A percentile compares a stretch with the other conserved stretches of the same genome.
phyloP scores from a whole-genome alignment of 1,139 yeast species.

The Candida tunisiensis region DNA sequence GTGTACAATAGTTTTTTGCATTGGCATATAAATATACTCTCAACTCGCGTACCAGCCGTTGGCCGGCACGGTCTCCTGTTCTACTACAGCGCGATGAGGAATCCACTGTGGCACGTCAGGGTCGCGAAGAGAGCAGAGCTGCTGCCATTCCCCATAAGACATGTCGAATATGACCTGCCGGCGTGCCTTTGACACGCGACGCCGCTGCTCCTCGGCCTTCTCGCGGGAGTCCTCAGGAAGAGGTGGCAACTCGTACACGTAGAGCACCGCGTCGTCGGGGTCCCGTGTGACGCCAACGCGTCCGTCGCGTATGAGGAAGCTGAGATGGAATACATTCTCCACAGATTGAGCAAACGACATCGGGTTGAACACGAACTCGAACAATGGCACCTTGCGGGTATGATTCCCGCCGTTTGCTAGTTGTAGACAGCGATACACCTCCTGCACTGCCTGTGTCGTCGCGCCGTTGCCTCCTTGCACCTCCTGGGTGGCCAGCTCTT shows the following conservation, averaged over 20 bases:
- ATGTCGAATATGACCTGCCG: conserved; percentile 58
- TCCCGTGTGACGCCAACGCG: conserved; percentile 26
- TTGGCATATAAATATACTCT: too few relatives aligned
- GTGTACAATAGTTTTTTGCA: too few relatives aligned
- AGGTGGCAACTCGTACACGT: too few relatives aligned
- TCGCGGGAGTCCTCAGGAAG: conserved; percentile 4
- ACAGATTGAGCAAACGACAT: conserved; percentile 59
- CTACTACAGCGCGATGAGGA: too few relatives aligned
- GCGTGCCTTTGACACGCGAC: conserved; percentile 17
- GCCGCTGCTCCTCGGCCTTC: conserved; percentile 13
- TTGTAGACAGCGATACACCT: conserved; percentile 10
- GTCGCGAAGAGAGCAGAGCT: too few relatives aligned
- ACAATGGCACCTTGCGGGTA: conserved; percentile 28
- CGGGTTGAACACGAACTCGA: conserved; percentile 58
- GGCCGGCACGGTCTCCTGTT: too few relatives aligned
- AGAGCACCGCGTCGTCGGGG: too few relatives aligned
- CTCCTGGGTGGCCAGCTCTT: conserved; percentile 33
- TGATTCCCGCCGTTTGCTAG: too few relatives aligned
- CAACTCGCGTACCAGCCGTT: too few relatives aligned
- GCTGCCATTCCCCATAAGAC: conserved; percentile 48
- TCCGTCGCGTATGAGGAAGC: conserved; percentile 67
- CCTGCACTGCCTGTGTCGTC: conserved; percentile 21
- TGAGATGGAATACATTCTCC: conserved; percentile 68
- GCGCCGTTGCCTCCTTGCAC: conserved; percentile 47
- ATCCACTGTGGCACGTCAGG: too few relatives aligned